Base-by-base conservation (phyloP, 768 basidiomycete species). In the Galerina marginata region DNA sequence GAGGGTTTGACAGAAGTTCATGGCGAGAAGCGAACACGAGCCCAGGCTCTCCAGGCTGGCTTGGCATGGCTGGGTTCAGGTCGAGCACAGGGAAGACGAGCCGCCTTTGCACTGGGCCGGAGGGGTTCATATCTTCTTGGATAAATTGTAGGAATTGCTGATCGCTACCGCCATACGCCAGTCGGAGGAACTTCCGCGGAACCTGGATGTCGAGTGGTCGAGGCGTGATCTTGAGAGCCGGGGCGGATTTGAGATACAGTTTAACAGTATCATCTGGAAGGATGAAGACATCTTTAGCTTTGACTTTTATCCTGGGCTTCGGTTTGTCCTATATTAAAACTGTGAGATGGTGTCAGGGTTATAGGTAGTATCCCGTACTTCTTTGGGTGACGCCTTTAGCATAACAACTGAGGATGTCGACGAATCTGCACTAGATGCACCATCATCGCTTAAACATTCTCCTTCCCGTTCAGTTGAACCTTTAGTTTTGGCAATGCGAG, bases 11-110 rank as follows among this genome's bases (percentile, higher is more conserved):
- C n/a, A 67, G 36, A n/a, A 71, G 59, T 45, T 68, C 65, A 44
- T 64, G 65, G 11, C 69, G 58, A 5, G 62, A 65, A 2, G 68
- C 59, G 42, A 69, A 67, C 9, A 74, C 50, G 6, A 72, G 45
- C 23, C 72, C 71, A 0, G 70, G 65, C 15, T 63, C 54, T 5
- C 72, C 70, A 10, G 71, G 71, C 4, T 12, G 38, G 6, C 40
- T 39, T 4, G 72, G 70, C 57, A 72, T 66, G 1, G 37, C 39
- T 2, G 69, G 71, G 42, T 74, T 69, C 23, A 65, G 29, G 15
- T 67, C 61, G 7, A 63, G 65, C 50, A 51, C 67, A 7, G 66
- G 68, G 46, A 67, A 70, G 11, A 68, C 63, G 15, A 63, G 47
- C 0, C 63, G 51, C 15, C 67, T 58, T 15, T 29, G 40, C 3